A percentile compares a stretch with the other conserved stretches of the same genome.
Conservation (phyloP, 495 filamentous ascomycete species). For the Trichocladium uniseriatum region DNA sequence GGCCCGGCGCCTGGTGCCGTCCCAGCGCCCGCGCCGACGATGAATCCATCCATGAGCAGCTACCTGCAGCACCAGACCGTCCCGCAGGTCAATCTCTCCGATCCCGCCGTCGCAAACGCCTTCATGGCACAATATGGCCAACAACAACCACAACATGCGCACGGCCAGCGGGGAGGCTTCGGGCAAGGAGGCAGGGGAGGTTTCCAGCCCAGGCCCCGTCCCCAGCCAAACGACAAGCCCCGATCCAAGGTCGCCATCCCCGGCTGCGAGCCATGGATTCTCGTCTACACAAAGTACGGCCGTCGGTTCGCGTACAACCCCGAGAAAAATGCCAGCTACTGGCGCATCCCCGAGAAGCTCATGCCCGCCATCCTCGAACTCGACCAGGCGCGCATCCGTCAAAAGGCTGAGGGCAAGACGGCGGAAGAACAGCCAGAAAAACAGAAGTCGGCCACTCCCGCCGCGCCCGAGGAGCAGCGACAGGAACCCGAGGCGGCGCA, state of each 20-base stretch:
- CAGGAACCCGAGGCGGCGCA: not conserved
- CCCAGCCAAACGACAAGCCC: constrained; percentile 67
- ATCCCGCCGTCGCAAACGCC: constrained; percentile 36
- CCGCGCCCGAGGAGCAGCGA: not conserved
- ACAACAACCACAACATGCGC: constrained; percentile 15
- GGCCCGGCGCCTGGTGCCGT: constrained; percentile 26
- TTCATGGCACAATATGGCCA: constrained; percentile 39
- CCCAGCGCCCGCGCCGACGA: constrained; percentile 11
- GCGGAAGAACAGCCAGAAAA: not conserved
- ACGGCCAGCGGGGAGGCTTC: constrained; percentile 25
- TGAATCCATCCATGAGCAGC: constrained; percentile 26
- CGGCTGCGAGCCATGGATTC: constrained; percentile 76
- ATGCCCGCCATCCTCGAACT: constrained; percentile 70
- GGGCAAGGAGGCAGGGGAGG: constrained; percentile 40
- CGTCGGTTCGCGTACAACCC: constrained; percentile 83
- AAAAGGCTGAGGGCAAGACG: constrained; percentile 32
- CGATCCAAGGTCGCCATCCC: constrained; percentile 72
- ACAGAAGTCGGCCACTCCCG: not conserved
- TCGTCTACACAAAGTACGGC: constrained; percentile 83
- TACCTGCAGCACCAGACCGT: constrained; percentile 38
- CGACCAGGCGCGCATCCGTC: constrained; percentile 47
- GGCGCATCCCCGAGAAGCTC: constrained; percentile 80
- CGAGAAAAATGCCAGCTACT: constrained; percentile 76
- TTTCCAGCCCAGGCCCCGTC: constrained; percentile 44
- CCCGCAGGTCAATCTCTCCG: constrained; percentile 36